Conservation (phyloP, 495 filamentous ascomycete genomes). For the Pseudomonodictys pantanalensis region DNA sequence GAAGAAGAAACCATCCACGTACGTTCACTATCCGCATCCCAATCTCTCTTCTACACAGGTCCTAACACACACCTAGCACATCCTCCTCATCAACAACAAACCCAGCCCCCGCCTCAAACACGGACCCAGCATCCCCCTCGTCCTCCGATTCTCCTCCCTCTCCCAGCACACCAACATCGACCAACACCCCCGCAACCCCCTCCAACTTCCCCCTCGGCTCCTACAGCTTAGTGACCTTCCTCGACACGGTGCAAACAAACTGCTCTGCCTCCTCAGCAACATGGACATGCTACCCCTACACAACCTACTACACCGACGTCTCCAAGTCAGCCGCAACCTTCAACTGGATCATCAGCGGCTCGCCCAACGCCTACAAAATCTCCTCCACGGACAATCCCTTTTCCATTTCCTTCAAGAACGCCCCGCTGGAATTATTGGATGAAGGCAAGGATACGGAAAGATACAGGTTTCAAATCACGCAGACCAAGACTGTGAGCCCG, state of each 20-base stretch:
- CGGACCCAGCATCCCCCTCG: background rate
- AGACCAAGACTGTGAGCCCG: slow-evolving; percentile 48
- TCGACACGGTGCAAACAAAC: slow-evolving; percentile 48
- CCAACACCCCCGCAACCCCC: slow-evolving; percentile 1
- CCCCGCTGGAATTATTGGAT: slow-evolving; percentile 41
- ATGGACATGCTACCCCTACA: slow-evolving; percentile 57
- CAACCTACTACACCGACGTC: slow-evolving; percentile 43
- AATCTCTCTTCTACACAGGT: no score
- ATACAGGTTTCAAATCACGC: slow-evolving; percentile 49
- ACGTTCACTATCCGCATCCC: no score
- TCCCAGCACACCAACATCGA: background rate
- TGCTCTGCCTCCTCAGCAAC: slow-evolving; percentile 52
- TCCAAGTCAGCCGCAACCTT: slow-evolving; percentile 46
- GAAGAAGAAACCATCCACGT: slow-evolving; percentile 26
- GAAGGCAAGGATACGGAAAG: slow-evolving; percentile 44
- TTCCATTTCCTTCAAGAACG: slow-evolving; percentile 46
- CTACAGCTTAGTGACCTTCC: slow-evolving; percentile 54
- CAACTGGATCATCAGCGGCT: slow-evolving; percentile 53
- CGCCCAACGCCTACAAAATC: slow-evolving; percentile 39
- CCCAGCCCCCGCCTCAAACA: no score
- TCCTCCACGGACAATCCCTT: slow-evolving; percentile 52
- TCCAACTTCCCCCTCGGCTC: slow-evolving; percentile 53
- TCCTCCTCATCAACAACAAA: background rate
- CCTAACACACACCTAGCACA: background rate
- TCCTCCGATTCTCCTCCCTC: slow-evolving; percentile 1